phyloP scores from a whole-genome alignment of 345 rosid genomes.

The Salix caprea region DNA sequence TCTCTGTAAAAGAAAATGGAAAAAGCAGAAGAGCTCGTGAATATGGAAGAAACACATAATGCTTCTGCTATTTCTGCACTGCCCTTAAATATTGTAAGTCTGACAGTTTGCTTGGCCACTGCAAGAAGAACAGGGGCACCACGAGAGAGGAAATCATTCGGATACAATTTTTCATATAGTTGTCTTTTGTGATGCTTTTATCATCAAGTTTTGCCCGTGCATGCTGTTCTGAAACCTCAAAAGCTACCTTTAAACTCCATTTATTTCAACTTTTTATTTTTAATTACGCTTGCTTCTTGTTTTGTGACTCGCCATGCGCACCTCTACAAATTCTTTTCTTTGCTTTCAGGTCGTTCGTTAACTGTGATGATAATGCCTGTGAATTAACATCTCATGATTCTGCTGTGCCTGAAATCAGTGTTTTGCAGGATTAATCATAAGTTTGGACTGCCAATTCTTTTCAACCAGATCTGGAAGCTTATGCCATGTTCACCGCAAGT shows the following conservation, averaged over 20 bases:
- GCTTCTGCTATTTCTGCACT: conserved; percentile 16
- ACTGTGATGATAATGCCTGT: too few relatives aligned
- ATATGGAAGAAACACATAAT: conserved; percentile 20
- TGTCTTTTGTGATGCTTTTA: neutral
- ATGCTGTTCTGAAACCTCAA: neutral
- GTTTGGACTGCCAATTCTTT: neutral
- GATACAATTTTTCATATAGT: conserved; percentile 5
- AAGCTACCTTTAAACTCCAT: neutral
- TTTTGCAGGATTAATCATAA: neutral
- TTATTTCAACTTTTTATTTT: neutral
- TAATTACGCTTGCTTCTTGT: too few relatives aligned
- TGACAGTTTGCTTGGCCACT: conserved; percentile 2
- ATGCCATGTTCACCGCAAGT: neutral
- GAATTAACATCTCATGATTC: neutral
- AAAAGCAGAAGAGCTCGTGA: conserved; percentile 55
- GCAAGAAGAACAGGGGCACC: conserved; percentile 11
- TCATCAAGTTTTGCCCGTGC: neutral
- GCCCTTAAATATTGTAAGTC: conserved; percentile 10
- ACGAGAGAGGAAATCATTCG: conserved; percentile 13
- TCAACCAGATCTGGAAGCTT: neutral
- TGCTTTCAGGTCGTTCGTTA: too few relatives aligned
- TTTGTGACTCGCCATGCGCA: too few relatives aligned
- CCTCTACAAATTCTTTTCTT: too few relatives aligned
- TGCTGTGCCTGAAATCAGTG: neutral
- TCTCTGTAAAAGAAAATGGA: conserved; percentile 61